Conservation (phyloP, 1,284 basidiomycete species). For the Ustilago tritici region DNA sequence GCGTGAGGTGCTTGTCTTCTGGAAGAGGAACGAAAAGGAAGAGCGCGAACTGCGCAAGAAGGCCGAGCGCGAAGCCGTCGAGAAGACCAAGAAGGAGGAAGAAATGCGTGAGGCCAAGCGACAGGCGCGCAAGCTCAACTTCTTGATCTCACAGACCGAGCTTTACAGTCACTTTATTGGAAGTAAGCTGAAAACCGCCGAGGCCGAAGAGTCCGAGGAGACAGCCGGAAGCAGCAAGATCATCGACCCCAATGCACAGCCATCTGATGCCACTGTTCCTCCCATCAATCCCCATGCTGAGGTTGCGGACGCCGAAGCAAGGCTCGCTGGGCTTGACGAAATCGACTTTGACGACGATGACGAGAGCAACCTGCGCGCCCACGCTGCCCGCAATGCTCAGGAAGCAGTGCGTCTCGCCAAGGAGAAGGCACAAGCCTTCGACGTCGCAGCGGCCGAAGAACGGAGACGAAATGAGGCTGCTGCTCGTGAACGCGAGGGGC, state of each 20-base stretch:
- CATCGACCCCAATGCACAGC: conserved; percentile 48
- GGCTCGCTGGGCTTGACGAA: conserved; percentile 75
- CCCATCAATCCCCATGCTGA: conserved; percentile 77
- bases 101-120: conserved; percentile 95
- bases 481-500: conserved; percentile 42
- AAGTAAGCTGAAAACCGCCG: conserved; percentile 94
- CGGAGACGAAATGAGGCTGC: conserved; percentile 77
- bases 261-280: conserved; percentile 61
- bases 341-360: conserved; percentile 97
- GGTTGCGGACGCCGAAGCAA: conserved; percentile 55
- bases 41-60: conserved; percentile 86
- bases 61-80: conserved; percentile 79
- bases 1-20: conserved; percentile 88
- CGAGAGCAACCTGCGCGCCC: conserved; percentile 86
- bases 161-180: conserved; percentile 99
- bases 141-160: conserved; percentile 98
- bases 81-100: conserved; percentile 84
- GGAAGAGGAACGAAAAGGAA: conserved; percentile 98
- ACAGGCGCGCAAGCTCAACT: conserved; percentile 96
- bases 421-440: conserved; percentile 86
- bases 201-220: conserved; percentile 83
- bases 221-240: conserved; percentile 69
- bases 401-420: conserved; percentile 86
- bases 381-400: conserved; percentile 90
- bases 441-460: conserved; percentile 82